Percentiles rank a stretch among this genome's conserved stretches.
These are phyloP conservation scores for Sporisorium scitamineum DNA, from an alignment of 1,284 basidiomycete species.

Conservation along the genomic window DNA sequence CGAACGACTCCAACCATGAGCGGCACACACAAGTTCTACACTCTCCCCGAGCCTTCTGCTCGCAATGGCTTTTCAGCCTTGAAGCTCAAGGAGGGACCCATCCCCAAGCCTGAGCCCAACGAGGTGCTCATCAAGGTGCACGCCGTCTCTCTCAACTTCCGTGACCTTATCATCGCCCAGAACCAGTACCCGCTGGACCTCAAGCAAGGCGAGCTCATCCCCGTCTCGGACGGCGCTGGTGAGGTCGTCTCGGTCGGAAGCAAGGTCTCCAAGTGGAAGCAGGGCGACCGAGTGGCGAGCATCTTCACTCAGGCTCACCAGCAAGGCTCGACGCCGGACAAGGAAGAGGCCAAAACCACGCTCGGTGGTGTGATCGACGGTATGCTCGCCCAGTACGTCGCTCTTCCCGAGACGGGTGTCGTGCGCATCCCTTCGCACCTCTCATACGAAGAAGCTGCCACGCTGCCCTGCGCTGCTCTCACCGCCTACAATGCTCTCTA, in stretches of 20 bases:
- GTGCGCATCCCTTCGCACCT: slow-evolving; percentile 71
- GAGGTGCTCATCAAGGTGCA: slow-evolving; percentile 67
- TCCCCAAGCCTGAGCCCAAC: slow-evolving; percentile 53
- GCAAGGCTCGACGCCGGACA: slow-evolving; percentile 65
- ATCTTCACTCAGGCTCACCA: slow-evolving; percentile 65
- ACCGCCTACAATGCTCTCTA: slow-evolving; percentile 74
- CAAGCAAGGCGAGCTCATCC: slow-evolving; percentile 70
- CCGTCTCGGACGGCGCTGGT: slow-evolving; percentile 77
- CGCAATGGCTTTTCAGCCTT: slow-evolving; percentile 43
- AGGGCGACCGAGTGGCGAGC: slow-evolving; percentile 74
- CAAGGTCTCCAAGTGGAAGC: slow-evolving; percentile 73
- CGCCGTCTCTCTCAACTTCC: slow-evolving; percentile 70
- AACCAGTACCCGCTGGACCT: slow-evolving; percentile 43
- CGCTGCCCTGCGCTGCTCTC: slow-evolving; percentile 72
- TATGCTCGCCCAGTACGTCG: slow-evolving; percentile 74
- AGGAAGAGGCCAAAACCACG: slow-evolving; percentile 65
- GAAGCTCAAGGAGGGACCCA: slow-evolving; percentile 35
- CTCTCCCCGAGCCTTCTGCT: slow-evolving; percentile 35
- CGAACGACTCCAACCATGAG: slow-evolving; percentile 23
- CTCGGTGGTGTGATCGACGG: slow-evolving; percentile 74
- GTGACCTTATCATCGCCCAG: slow-evolving; percentile 58
- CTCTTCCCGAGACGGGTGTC: slow-evolving; percentile 32
- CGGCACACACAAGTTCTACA: slow-evolving; percentile 39
- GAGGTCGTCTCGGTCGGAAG: slow-evolving; percentile 75
- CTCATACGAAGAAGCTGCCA: slow-evolving; percentile 73